Evolutionary conservation across 805 yeast species (phyloP).

Genomic region (Dipodascus geniculatus): DNA sequence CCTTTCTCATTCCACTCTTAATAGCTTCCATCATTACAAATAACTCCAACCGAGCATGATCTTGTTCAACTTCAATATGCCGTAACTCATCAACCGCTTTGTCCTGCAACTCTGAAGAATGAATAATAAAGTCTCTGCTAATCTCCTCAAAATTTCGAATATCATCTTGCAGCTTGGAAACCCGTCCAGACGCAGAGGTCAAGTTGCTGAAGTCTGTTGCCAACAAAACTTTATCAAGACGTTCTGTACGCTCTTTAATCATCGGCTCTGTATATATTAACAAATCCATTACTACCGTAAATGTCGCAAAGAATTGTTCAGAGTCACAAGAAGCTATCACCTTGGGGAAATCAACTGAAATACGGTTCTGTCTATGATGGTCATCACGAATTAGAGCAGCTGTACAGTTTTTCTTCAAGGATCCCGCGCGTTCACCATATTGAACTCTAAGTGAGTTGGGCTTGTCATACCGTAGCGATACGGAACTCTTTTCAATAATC

Average conservation of each 20-base stretch:
- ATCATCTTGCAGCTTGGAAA: constrained; percentile 37
- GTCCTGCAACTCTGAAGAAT: neutral
- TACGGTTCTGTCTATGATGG: constrained; percentile 28
- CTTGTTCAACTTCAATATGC: constrained; percentile 21
- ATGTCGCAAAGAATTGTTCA: constrained; percentile 55
- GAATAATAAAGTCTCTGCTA: constrained; percentile 16
- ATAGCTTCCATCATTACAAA: constrained; percentile 26
- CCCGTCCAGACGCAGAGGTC: constrained; percentile 34
- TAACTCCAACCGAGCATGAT: constrained; percentile 21
- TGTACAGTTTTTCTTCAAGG: constrained; percentile 6
- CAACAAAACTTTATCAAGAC: constrained; percentile 52
- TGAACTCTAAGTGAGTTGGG: constrained; percentile 30
- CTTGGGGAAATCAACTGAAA: constrained; percentile 58
- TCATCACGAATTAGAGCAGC: constrained; percentile 12
- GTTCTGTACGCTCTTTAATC: constrained; percentile 42
- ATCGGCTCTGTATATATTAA: constrained; percentile 67
- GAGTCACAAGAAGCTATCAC: constrained; percentile 62
- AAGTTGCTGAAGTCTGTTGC: constrained; percentile 61
- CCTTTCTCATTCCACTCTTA: constrained; percentile 20
- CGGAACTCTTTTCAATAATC: constrained; percentile 52
- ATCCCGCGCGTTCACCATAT: constrained; percentile 4
- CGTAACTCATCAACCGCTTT: constrained; percentile 14
- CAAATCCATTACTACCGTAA: constrained; percentile 48
- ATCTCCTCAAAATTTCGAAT: constrained; percentile 35
- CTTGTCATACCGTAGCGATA: constrained; percentile 47